Evolutionary conservation across 306 rosid species (phyloP).

Genomic region (Prunus padus): DNA sequence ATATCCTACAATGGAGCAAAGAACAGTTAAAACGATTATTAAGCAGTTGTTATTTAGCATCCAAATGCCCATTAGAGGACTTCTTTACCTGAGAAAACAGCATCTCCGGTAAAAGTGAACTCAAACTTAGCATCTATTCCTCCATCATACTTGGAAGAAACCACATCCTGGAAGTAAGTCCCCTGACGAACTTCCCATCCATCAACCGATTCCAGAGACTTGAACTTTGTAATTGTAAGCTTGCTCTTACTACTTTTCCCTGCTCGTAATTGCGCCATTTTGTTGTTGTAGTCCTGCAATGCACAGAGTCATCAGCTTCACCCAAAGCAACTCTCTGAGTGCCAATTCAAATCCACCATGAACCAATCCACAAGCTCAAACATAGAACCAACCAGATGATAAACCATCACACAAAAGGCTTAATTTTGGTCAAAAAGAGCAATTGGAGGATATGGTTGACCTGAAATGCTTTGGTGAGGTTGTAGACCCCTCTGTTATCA

Average conservation of each 20-base stretch:
- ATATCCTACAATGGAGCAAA: constrained; percentile 53
- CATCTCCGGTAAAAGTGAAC: constrained; percentile 68
- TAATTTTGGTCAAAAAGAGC: background rate
- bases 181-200: constrained; percentile 92
- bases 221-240: constrained; percentile 76
- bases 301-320: background rate
- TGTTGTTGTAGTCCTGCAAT: constrained; percentile 83
- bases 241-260: constrained; percentile 97
- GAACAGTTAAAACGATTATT: constrained; percentile 5
- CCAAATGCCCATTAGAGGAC: background rate
- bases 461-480: constrained; percentile 89
- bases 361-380: too few species aligned
- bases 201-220: constrained; percentile 55
- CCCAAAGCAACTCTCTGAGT: background rate
- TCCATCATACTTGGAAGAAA: constrained; percentile 86
- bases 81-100: constrained; percentile 74
- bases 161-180: constrained; percentile 84
- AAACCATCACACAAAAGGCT: background rate
- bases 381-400: background rate
- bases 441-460: constrained; percentile 29
- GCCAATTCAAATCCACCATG: background rate
- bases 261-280: constrained; percentile 86
- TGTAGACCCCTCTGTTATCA: constrained; percentile 83
- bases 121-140: constrained; percentile 97
- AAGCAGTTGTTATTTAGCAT: background rate